These are phyloP conservation scores for Podaxis carcinomalis DNA, from an alignment of 768 basidiomycete genomes.

Conservation along the genomic window DNA sequence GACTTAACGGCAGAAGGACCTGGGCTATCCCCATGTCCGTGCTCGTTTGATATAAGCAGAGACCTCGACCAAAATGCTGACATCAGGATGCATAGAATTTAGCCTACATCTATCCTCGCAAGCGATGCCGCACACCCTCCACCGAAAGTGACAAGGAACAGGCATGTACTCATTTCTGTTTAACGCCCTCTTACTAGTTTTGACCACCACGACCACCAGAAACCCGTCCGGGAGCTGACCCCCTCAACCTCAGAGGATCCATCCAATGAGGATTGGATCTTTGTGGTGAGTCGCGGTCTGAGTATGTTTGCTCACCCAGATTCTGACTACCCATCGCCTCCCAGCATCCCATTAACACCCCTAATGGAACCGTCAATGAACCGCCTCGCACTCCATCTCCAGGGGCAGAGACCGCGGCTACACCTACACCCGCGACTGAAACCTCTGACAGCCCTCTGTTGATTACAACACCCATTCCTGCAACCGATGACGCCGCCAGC, in stretches of 20 bases:
- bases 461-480: background rate
- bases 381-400: slow-evolving; percentile 24
- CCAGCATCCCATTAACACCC: background rate
- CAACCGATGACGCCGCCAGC: background rate
- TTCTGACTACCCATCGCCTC: background rate
- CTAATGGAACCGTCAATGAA: slow-evolving; percentile 13
- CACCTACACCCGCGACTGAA: slow-evolving; percentile 5
- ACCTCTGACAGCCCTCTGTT: background rate
- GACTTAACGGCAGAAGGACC: slow-evolving; percentile 21
- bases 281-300: background rate
- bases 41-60: background rate
- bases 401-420: slow-evolving; percentile 8
- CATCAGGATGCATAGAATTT: slow-evolving; percentile 32
- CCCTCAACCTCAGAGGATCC: background rate
- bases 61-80: background rate
- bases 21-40: slow-evolving; percentile 43
- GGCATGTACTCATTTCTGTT: background rate
- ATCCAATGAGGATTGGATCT: slow-evolving; percentile 6
- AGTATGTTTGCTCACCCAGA: background rate
- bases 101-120: slow-evolving; percentile 42
- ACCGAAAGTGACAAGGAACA: slow-evolving; percentile 16
- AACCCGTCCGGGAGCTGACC: background rate
- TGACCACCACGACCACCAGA: background rate
- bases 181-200: background rate
- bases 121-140: slow-evolving; percentile 31